Base-by-base conservation (phyloP, 805 yeast species). In the Vanderwaltozyma polyspora region DNA sequence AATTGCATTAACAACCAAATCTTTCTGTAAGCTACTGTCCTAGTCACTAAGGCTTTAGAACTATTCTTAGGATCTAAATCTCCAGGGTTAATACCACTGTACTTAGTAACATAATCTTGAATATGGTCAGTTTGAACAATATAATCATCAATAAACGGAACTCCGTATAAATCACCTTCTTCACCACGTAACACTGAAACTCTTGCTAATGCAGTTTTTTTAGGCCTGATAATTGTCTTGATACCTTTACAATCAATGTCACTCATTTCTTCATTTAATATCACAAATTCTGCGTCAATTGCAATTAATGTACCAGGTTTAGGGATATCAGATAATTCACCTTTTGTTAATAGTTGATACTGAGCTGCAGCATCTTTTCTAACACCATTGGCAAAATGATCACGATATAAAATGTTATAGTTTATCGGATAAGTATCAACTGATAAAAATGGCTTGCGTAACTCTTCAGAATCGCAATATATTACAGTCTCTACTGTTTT, bases 221-320 rank as follows among this genome's bases (percentile, higher is more conserved):
- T 76, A 0, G 98, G 96, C 39, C 76, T 70, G 5, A 86, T 68
- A 24, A 89, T 57, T 5, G 72, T 68, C 42, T 77, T 76, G 5
- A 67, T 49, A 0, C 97, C 96, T 41, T 74, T 74, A 35, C 78
- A 74, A 34, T 74, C 72, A 31, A 89, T 71, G 49, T 87, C 96
- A 29, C 74, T 70, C 41, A 79, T 74, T 44, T 86, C 96, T 4
- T 81, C 81, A 32, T 76, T 73, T 22, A 87, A 55, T 21, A 77
- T 71, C 3, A 91, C 97, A 66, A 93, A 91, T 57, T 91, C 99
- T 0, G 99, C 96, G 64, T 91, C 99, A 37, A 91, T 79, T 0
- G 97, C 98, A 14, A 89, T 77, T 26, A 86, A 55, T 1, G 83
- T 65, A 0, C 95, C 95, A 0, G 76, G 68, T 15, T 51, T 50